phyloP scores from a whole-genome alignment of 1,139 yeast genomes.

The Saccharomyces pastorianus region DNA sequence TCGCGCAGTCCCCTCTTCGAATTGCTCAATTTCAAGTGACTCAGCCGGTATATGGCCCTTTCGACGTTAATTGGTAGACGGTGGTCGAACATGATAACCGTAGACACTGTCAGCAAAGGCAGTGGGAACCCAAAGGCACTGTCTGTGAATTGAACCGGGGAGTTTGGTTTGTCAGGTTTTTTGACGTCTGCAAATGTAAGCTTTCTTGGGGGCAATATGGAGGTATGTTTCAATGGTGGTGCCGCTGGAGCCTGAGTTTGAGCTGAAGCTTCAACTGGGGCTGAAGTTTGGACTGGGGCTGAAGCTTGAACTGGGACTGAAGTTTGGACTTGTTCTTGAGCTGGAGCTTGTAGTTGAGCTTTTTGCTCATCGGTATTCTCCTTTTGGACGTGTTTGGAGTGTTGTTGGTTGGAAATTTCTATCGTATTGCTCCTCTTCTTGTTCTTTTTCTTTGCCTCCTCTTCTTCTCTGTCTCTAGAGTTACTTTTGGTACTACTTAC shows the following conservation, averaged over 20 bases:
- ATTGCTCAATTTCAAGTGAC: slow-evolving; percentile 85
- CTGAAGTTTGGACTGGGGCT: not conserved
- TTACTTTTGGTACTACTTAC: slow-evolving; percentile 13
- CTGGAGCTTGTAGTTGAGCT: not conserved
- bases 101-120: slow-evolving; percentile 67
- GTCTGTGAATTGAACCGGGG: slow-evolving; percentile 66
- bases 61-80: slow-evolving; percentile 91
- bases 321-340: too few relatives aligned
- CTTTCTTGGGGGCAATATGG: slow-evolving; percentile 22
- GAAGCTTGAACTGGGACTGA: not conserved
- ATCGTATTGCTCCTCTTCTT: not conserved
- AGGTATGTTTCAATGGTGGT: not conserved
- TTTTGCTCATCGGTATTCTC: not conserved
- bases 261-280: not conserved
- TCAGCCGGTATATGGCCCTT: slow-evolving; percentile 81
- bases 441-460: not conserved
- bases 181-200: slow-evolving; percentile 27
- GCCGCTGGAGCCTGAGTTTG: not conserved
- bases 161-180: slow-evolving; percentile 40
- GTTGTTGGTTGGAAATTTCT: not conserved
- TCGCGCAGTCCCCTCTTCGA: slow-evolving; percentile 83
- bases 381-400: not conserved
- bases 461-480: not conserved
- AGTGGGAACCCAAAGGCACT: slow-evolving; percentile 77
- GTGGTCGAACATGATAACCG: slow-evolving; percentile 66